phyloP scores from a whole-genome alignment of 805 yeast species.

The Grigorovia transvaalensis region DNA sequence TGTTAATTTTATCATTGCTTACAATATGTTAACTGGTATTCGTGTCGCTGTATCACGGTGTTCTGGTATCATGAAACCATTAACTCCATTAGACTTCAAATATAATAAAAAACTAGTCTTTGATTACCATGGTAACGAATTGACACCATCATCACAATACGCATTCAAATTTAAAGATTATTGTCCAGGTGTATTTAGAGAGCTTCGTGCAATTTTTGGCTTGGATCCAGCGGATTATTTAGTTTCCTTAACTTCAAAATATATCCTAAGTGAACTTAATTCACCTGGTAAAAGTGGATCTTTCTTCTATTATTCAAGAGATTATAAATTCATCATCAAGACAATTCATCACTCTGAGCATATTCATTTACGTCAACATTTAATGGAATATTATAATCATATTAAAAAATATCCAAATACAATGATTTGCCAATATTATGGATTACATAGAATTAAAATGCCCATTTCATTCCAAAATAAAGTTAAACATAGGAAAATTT shows the following conservation, averaged over 20 bases:
- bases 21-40: conserved; percentile 94
- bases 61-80: conserved; percentile 70
- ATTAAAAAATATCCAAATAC: conserved; percentile 81
- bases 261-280: conserved; percentile 80
- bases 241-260: conserved; percentile 84
- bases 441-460: conserved; percentile 86
- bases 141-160: conserved; percentile 87
- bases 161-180: conserved; percentile 96
- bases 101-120: conserved; percentile 73
- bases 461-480: conserved; percentile 42
- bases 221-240: conserved; percentile 94
- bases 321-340: conserved; percentile 87
- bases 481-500: conserved; percentile 56
- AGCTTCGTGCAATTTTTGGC: conserved; percentile 66
- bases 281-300: conserved; percentile 98
- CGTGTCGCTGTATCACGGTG: conserved; percentile 90
- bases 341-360: conserved; percentile 94
- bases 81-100: conserved; percentile 58
- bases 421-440: conserved; percentile 88
- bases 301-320: conserved; percentile 89
- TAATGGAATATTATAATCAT: conserved; percentile 70
- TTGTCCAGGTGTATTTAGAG: conserved; percentile 88
- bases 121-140: conserved; percentile 75
- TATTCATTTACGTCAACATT: conserved; percentile 60
- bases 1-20: conserved; percentile 85